Percentiles rank a stretch among this genome's conserved stretches.
Conservation (phyloP, 2,329 filamentous ascomycete genomes). For the Fusarium siculi region DNA sequence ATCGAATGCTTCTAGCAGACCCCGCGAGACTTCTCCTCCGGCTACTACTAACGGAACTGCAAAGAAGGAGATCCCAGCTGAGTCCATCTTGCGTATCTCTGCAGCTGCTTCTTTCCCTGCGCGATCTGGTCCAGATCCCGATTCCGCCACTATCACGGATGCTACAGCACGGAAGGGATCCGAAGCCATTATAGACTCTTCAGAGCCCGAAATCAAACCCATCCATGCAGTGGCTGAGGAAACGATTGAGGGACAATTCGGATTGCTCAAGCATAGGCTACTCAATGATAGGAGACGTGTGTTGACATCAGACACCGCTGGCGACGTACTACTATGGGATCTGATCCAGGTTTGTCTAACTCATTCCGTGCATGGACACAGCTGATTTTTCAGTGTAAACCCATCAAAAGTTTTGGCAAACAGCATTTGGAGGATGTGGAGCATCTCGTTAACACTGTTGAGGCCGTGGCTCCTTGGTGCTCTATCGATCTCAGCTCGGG, state of each 20-base stretch:
- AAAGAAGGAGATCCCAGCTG: conserved; percentile 77
- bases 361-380: too few relatives aligned
- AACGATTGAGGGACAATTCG: conserved; percentile 94
- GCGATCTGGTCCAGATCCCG: conserved; percentile 62
- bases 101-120: conserved; percentile 82
- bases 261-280: conserved; percentile 90
- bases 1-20: conserved; percentile 56
- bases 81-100: conserved; percentile 83
- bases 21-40: conserved; percentile 48
- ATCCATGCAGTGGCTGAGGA: conserved; percentile 77
- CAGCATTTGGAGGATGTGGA: conserved; percentile 93
- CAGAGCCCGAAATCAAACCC: conserved; percentile 60
- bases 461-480: conserved; percentile 96
- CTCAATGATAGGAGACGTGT: conserved; percentile 91
- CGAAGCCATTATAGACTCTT: conserved; percentile 44
- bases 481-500: conserved; percentile 94
- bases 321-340: conserved; percentile 96
- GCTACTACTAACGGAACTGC: conserved; percentile 48
- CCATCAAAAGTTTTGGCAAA: conserved; percentile 93
- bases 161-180: conserved; percentile 53
- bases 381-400: conserved; percentile 72
- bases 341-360: conserved; percentile 75
- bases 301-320: conserved; percentile 91
- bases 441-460: conserved; percentile 83
- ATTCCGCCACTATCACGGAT: conserved; percentile 63